These are phyloP conservation scores for Inga laurina DNA, from an alignment of 306 rosid genomes.

Conservation along the genomic window DNA sequence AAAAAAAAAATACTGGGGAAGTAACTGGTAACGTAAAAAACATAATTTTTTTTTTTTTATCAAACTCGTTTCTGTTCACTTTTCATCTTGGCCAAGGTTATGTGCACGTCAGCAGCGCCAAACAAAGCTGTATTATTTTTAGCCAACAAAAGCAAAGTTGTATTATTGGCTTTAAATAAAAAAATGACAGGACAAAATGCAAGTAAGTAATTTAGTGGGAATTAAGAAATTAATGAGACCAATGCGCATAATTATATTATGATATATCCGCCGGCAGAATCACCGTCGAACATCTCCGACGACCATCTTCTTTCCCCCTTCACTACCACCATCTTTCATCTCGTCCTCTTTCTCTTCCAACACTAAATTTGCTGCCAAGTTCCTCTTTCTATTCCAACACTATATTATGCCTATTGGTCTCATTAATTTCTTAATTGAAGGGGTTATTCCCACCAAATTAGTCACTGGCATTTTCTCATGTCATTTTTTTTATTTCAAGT, in stretches of 20 bases:
- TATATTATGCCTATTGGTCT: too few relatives aligned
- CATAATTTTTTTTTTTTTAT: too few relatives aligned
- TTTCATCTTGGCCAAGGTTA: neutral
- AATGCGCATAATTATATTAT: neutral
- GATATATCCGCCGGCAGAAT: too few relatives aligned
- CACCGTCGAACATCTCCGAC: too few relatives aligned
- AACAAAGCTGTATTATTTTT: neutral
- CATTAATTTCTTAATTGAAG: too few relatives aligned
- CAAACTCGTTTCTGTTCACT: neutral
- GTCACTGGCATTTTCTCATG: neutral
- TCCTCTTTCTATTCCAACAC: too few relatives aligned
- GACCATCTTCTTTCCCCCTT: too few relatives aligned
- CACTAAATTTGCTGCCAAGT: too few relatives aligned
- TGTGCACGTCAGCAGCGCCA: neutral
- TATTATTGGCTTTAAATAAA: neutral
- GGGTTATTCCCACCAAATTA: neutral
- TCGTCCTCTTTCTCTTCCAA: too few relatives aligned
- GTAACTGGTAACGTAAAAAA: neutral
- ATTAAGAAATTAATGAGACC: neutral
- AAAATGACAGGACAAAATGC: neutral
- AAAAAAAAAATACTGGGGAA: neutral
- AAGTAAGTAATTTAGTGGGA: too few relatives aligned
- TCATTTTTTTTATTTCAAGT: neutral
- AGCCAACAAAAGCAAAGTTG: neutral
- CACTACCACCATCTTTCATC: too few relatives aligned